Percentiles rank a stretch among this genome's conserved stretches.
These are phyloP conservation scores for Pochonia chlamydosporia DNA, from an alignment of 2,329 filamentous ascomycete genomes.

Conservation along the genomic window DNA sequence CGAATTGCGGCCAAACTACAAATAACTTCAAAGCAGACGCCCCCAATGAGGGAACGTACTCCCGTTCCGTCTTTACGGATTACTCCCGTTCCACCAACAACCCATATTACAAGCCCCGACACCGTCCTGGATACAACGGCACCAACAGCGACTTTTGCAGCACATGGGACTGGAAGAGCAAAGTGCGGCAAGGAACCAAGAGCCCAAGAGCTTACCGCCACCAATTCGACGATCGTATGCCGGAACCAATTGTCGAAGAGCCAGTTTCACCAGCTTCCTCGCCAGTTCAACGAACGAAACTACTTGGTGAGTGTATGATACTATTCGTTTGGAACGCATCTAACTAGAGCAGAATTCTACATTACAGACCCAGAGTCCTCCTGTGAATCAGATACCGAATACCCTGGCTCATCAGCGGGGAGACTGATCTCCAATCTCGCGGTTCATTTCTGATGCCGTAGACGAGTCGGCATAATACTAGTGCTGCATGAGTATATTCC, in stretches of 20 bases:
- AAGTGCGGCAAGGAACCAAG: neutral
- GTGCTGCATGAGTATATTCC: too few species aligned
- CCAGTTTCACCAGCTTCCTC: constrained; percentile 20
- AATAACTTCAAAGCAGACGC: neutral
- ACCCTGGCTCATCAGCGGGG: neutral
- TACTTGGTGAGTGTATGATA: constrained; percentile 22
- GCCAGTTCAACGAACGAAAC: constrained; percentile 15
- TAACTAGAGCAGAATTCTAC: neutral
- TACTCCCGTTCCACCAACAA: constrained; percentile 23
- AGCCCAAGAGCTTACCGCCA: neutral
- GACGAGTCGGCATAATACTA: too few species aligned
- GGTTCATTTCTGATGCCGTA: neutral
- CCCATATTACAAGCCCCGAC: constrained; percentile 28
- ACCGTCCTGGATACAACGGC: constrained; percentile 11
- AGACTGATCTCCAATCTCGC: neutral
- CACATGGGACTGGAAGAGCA: constrained; percentile 4
- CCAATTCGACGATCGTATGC: constrained; percentile 14
- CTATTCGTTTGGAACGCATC: neutral
- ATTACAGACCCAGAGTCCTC: neutral
- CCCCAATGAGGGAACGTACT: neutral
- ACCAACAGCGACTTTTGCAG: neutral
- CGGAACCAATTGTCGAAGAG: constrained; percentile 30
- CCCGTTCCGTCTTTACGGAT: constrained; percentile 11
- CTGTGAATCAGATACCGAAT: neutral
- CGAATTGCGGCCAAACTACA: neutral